A percentile compares a stretch with the other conserved stretches of the same genome.
phyloP scores from a whole-genome alignment of 176 grass and related monocot genomes.

The Triticum dicoccoides region DNA sequence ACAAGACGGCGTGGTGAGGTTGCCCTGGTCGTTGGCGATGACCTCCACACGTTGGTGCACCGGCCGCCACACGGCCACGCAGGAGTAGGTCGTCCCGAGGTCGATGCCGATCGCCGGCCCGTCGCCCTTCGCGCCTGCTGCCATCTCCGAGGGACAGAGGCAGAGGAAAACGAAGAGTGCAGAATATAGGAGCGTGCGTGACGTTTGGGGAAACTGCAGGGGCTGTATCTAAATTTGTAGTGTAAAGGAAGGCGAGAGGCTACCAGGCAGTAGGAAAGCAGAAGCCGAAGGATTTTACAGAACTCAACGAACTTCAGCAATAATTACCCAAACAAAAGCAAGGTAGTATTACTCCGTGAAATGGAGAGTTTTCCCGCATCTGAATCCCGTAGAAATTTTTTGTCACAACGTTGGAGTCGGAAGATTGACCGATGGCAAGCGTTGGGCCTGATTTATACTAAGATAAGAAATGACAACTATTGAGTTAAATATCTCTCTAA shows the following conservation, averaged over 20 bases:
- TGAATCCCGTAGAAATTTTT: too few relatives aligned
- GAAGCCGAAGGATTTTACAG: too few relatives aligned
- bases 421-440: too few relatives aligned
- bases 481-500: too few relatives aligned
- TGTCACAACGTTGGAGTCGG: too few relatives aligned
- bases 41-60: neutral
- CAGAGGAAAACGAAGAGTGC: neutral
- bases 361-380: too few relatives aligned
- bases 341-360: too few relatives aligned
- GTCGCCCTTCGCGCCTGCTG: neutral
- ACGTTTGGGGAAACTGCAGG: neutral
- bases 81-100: constrained; percentile 29
- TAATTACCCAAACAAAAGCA: too few relatives aligned
- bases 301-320: too few relatives aligned
- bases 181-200: too few relatives aligned
- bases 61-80: constrained; percentile 59
- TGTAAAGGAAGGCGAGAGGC: neutral
- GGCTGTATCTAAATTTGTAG: neutral
- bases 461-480: too few relatives aligned
- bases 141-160: neutral
- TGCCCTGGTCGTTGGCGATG: neutral
- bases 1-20: neutral
- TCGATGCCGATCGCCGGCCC: constrained; percentile 89
- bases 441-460: too few relatives aligned
- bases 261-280: neutral